Conservation (phyloP, 306 rosid species). For the Adenanthera pavonina region DNA sequence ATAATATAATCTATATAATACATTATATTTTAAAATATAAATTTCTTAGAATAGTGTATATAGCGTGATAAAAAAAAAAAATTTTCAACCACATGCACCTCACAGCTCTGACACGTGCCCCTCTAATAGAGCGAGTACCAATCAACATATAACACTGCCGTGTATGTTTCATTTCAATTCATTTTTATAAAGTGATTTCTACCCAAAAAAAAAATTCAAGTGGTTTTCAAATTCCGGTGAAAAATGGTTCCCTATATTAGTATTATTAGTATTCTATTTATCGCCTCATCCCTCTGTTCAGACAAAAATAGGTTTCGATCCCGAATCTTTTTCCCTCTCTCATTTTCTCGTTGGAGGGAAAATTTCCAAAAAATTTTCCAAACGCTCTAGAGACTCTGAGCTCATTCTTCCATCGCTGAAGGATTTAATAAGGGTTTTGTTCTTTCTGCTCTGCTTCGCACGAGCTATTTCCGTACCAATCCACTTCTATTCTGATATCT, state of each 20-base stretch:
- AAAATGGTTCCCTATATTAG: neutral
- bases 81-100: too few species aligned
- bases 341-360: conserved; percentile 64
- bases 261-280: neutral
- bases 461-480: conserved; percentile 14
- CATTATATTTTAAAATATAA: too few species aligned
- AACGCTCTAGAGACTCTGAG: conserved; percentile 34
- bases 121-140: neutral
- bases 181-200: neutral
- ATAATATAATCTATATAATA: too few species aligned
- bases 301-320: conserved; percentile 62
- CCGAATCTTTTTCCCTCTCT: conserved; percentile 71
- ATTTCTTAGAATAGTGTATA: too few species aligned
- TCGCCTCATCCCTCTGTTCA: conserved; percentile 43
- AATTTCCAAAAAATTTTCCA: conserved; percentile 18
- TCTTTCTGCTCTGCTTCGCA: conserved; percentile 32
- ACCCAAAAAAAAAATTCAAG: neutral
- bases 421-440: conserved; percentile 45
- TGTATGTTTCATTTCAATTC: neutral
- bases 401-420: conserved; percentile 41
- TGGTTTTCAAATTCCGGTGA: neutral
- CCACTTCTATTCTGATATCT: neutral
- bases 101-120: neutral
- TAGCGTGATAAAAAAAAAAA: too few species aligned
- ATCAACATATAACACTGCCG: neutral